Evolutionary conservation across 2,329 filamentous ascomycete genomes (phyloP).

Genomic region (Chaetomium strumarium): DNA sequence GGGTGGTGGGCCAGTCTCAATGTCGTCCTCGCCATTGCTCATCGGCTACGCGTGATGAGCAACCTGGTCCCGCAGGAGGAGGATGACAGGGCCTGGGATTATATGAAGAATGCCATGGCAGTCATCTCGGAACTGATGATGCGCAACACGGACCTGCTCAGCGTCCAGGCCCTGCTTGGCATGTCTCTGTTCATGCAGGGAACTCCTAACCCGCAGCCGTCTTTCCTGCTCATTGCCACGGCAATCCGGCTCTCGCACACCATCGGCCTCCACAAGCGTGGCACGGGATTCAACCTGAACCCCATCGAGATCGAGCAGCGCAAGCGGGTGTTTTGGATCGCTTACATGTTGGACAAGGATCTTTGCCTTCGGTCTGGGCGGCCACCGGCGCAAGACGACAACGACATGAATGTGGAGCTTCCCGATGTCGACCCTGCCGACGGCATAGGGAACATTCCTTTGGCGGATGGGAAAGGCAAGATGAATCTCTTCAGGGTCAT

Average conservation of each 20-base stretch:
- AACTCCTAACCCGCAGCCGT: conserved; percentile 92
- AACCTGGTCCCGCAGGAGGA: conserved; percentile 86
- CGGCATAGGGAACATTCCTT: conserved; percentile 88
- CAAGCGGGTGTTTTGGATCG: conserved; percentile 61
- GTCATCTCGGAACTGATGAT: conserved; percentile 90
- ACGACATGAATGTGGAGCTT: conserved; percentile 89
- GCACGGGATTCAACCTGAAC: conserved; percentile 88
- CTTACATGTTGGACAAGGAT: conserved; percentile 60
- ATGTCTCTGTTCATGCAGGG: conserved; percentile 95
- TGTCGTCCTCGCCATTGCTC: conserved; percentile 85
- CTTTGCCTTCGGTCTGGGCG: conserved; percentile 54
- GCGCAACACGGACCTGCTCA: conserved; percentile 91
- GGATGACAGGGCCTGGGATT: conserved; percentile 90
- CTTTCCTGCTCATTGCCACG: conserved; percentile 83
- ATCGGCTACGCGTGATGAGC: conserved; percentile 90
- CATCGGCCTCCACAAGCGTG: conserved; percentile 91
- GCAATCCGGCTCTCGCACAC: conserved; percentile 88
- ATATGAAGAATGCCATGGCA: conserved; percentile 93
- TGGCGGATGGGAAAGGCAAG: conserved; percentile 82
- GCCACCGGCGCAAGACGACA: conserved; percentile 57
- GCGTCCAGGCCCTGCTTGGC: conserved; percentile 86
- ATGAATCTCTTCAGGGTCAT: conserved; percentile 93
- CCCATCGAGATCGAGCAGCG: conserved; percentile 89
- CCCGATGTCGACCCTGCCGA: conserved; percentile 86
- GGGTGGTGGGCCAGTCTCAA: conserved; percentile 99